Percentiles rank a stretch among this genome's conserved stretches.
Evolutionary conservation across 2,329 filamentous ascomycete genomes (phyloP).

Genomic region (Penicillium sp.): DNA sequence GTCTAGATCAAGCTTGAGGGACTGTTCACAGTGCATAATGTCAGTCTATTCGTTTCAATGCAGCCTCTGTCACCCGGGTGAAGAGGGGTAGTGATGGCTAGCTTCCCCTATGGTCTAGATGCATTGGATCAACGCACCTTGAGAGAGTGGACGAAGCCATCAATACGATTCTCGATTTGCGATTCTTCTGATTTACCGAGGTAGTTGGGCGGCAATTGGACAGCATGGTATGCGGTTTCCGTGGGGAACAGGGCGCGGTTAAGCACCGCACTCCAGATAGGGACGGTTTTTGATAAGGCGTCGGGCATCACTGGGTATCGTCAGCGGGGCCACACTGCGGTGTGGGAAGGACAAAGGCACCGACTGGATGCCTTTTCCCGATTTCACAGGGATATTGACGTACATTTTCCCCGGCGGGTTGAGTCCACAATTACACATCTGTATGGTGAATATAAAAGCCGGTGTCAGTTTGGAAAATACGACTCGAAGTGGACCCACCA

Average conservation of each 20-base stretch:
- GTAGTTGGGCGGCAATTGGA: slow-evolving; percentile 72
- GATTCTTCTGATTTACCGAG: slow-evolving; percentile 74
- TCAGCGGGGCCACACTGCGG: slow-evolving; percentile 17
- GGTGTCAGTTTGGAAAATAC: background rate
- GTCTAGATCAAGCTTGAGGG: slow-evolving; percentile 62
- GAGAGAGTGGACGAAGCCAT: slow-evolving; percentile 54
- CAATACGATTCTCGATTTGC: slow-evolving; percentile 70
- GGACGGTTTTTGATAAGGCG: slow-evolving; percentile 88
- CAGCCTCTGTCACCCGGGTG: slow-evolving; percentile 9
- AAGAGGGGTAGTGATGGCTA: background rate
- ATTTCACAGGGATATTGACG: slow-evolving; percentile 24
- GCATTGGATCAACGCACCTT: slow-evolving; percentile 31
- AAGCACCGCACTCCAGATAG: slow-evolving; percentile 88
- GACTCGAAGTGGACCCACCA: background rate
- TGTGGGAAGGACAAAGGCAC: background rate
- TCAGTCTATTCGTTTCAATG: slow-evolving; percentile 1
- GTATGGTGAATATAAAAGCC: slow-evolving; percentile 8
- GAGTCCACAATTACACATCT: slow-evolving; percentile 82
- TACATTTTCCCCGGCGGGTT: slow-evolving; percentile 83
- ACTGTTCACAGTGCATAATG: slow-evolving; percentile 37
- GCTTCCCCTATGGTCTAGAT: background rate
- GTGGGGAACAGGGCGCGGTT: slow-evolving; percentile 76
- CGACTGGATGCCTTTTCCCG: background rate
- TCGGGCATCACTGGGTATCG: slow-evolving; percentile 74
- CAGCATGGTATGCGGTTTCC: slow-evolving; percentile 46